Base-by-base conservation (phyloP, 495 filamentous ascomycete genomes). In the Annulohypoxylon bovei region DNA sequence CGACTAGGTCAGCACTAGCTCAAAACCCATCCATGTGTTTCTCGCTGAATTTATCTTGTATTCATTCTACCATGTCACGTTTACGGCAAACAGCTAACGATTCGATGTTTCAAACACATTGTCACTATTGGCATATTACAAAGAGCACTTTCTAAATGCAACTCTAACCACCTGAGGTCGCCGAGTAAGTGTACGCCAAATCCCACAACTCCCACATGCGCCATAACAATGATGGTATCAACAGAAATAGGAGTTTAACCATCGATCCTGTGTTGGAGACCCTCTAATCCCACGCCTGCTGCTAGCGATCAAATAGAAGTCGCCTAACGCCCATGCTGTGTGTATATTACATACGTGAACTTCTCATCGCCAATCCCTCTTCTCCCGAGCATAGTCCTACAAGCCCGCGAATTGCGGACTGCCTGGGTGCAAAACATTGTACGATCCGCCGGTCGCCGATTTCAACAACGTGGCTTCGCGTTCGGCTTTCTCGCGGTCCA, bases 401-500 rank as follows among this genome's bases (percentile, higher is more conserved):
- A 77, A 56, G 25, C 75, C 75, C 28, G 73, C 75, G 46, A 77
- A 77, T 52, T 75, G 74, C 9, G 75, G 75, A 22, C 72, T 75
- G 23, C 67, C 60, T 2, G 75, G 75, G 18, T 77, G 75, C 14
- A 77, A 47, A 12, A 77, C 73, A 30, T 77, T 77, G 53, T 77
- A 77, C 7, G 72, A 70, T 23, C 72, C 55, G 1, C 33, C 46
- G 25, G 52, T 71, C 1, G 72, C 61, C 22, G 62, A 62, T 30
- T 75, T 66, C 3, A 77, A 12, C 33, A 70, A 68, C 0, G 75
- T 73, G 1, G 73, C 73, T 62, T 84, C 82, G 32, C 81, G 75
- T 53, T 84, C 82, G 2, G 79, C 81, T 82, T 85, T 83, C 77
- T 86, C 82, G 5, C 78, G 78, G 71, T 93, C 91, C 59, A 88